A percentile compares a stretch with the other conserved stretches of the same genome.
phyloP scores from a whole-genome alignment of 345 rosid genomes.

The Leavenworthia alabamica region DNA sequence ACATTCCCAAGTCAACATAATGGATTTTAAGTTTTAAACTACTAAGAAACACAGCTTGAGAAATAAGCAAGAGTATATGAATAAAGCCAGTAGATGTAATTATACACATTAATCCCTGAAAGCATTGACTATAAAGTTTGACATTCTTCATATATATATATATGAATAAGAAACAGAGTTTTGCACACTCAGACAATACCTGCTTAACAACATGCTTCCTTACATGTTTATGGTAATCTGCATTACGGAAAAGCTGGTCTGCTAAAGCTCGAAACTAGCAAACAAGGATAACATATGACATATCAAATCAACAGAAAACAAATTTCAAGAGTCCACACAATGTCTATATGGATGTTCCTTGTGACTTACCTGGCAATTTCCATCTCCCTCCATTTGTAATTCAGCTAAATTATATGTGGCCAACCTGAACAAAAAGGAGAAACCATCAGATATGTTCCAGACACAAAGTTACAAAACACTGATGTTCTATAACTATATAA shows the following conservation, averaged over 20 bases:
- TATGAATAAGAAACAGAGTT: constrained; percentile 8
- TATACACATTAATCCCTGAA: not conserved
- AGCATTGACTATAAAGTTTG: not conserved
- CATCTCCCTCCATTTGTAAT: constrained; percentile 88
- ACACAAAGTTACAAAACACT: not conserved
- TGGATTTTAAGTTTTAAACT: too few species aligned
- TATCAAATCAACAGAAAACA: not conserved
- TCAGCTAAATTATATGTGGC: constrained; percentile 76
- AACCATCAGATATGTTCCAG: constrained; percentile 6
- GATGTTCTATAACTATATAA: not conserved
- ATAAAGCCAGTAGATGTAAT: not conserved
- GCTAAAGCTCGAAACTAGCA: constrained; percentile 89
- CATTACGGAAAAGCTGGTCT: constrained; percentile 78
- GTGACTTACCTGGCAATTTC: constrained; percentile 78
- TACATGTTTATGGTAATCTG: constrained; percentile 77
- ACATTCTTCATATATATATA: not conserved
- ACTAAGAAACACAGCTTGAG: too few species aligned
- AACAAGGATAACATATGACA: constrained; percentile 3
- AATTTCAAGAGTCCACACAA: not conserved
- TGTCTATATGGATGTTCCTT: not conserved
- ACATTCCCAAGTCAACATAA: not conserved
- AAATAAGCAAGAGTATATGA: not conserved
- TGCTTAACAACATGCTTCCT: constrained; percentile 78
- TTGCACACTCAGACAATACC: constrained; percentile 39
- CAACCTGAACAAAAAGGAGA: constrained; percentile 45